Evolutionary conservation across 2,329 filamentous ascomycete genomes (phyloP).

Genomic region (Xylaria sp.): DNA sequence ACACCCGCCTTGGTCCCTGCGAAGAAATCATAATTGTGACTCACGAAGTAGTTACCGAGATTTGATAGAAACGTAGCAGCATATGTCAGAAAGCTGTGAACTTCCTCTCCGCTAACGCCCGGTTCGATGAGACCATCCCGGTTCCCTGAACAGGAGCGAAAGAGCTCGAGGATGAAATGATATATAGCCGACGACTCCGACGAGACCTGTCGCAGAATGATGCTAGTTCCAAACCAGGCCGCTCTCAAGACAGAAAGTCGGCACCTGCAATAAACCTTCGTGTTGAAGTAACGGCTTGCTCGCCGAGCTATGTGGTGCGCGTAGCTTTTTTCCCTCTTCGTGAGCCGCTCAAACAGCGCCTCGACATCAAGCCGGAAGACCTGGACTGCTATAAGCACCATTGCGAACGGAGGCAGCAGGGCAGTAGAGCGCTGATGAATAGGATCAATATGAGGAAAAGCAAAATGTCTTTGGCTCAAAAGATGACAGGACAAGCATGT

Average conservation of each 20-base stretch:
- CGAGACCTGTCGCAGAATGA: conserved; percentile 69
- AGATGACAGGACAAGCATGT: too few relatives aligned
- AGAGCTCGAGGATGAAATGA: conserved; percentile 67
- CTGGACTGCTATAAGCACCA: conserved; percentile 25
- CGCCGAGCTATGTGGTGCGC: conserved; percentile 66
- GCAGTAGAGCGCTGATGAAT: not conserved
- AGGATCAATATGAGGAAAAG: not conserved
- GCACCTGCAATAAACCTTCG: not conserved
- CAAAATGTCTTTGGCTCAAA: not conserved
- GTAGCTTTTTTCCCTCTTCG: conserved; percentile 69
- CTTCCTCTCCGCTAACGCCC: conserved; percentile 56
- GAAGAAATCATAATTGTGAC: not conserved
- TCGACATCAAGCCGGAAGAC: conserved; percentile 40
- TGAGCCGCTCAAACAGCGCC: conserved; percentile 52
- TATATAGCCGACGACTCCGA: conserved; percentile 68
- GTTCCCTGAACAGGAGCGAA: conserved; percentile 61
- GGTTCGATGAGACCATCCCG: conserved; percentile 59
- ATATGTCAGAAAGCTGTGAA: conserved; percentile 65
- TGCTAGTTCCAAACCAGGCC: conserved; percentile 65
- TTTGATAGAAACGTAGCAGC: conserved; percentile 68
- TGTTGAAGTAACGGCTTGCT: conserved; percentile 4
- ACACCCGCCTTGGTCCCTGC: not conserved
- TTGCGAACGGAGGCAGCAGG: not conserved
- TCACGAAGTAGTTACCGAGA: conserved; percentile 68
- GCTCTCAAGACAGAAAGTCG: conserved; percentile 54